These are phyloP conservation scores for Nemania sp. DNA, from an alignment of 2,329 filamentous ascomycete genomes.

Conservation along the genomic window DNA sequence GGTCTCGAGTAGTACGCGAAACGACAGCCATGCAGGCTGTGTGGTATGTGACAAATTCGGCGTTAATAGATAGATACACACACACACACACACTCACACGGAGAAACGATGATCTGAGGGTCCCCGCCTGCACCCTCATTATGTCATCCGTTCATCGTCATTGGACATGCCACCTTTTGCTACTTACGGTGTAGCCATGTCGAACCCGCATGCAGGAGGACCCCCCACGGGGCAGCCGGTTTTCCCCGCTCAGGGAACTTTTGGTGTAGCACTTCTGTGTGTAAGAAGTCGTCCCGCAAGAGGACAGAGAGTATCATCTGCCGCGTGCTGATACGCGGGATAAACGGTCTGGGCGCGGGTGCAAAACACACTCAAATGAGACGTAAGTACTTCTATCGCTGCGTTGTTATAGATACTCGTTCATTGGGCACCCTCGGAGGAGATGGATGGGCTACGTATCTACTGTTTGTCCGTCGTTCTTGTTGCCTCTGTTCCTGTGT, in stretches of 20 bases:
- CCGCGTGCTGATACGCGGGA: slow-evolving; percentile 15
- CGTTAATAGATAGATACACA: not conserved
- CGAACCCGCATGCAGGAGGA: slow-evolving; percentile 18
- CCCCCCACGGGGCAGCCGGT: slow-evolving; percentile 26
- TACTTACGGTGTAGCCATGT: slow-evolving; percentile 19
- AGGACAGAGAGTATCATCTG: slow-evolving; percentile 10
- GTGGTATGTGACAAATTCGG: not conserved
- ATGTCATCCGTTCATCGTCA: slow-evolving; percentile 20
- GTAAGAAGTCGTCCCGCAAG: not conserved
- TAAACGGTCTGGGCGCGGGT: slow-evolving; percentile 13
- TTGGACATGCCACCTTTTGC: slow-evolving; percentile 16
- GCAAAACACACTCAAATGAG: slow-evolving; percentile 2
- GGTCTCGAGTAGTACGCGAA: too few relatives aligned
- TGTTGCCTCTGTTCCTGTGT: not conserved
- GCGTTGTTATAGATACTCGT: not conserved
- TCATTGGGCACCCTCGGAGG: slow-evolving; percentile 3
- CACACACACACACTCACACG: too few relatives aligned
- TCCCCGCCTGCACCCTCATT: slow-evolving; percentile 6
- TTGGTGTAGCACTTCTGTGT: not conserved
- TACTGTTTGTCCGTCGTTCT: not conserved
- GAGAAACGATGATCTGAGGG: not conserved
- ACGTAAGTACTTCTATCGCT: not conserved
- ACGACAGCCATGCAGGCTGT: not conserved
- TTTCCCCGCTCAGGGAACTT: slow-evolving; percentile 19
- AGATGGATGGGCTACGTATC: not conserved